phyloP scores from a whole-genome alignment of 441 rosid genomes.

The Macaranga tanarius region DNA sequence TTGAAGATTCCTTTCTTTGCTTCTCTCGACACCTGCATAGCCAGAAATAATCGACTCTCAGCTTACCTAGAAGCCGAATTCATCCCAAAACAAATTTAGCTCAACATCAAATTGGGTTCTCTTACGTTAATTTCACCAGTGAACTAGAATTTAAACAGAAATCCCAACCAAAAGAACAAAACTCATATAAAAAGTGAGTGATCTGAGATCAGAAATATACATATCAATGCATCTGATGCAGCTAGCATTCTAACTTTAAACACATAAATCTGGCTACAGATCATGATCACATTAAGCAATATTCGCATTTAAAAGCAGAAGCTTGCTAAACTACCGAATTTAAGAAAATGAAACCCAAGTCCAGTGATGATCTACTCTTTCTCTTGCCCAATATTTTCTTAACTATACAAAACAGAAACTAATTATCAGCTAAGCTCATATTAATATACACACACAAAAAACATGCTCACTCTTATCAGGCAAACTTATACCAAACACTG shows the following conservation, averaged over 20 bases:
- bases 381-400: not conserved
- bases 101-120: not conserved
- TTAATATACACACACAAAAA: not conserved
- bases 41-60: constrained; percentile 23
- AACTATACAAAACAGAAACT: not conserved
- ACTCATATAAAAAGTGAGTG: not conserved
- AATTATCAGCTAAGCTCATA: not conserved
- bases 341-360: not conserved
- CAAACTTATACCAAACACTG: not conserved
- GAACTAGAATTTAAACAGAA: constrained; percentile 4
- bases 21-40: constrained; percentile 91
- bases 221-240: not conserved
- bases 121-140: not conserved
- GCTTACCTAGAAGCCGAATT: constrained; percentile 10
- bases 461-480: not conserved
- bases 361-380: not conserved
- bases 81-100: constrained; percentile 7
- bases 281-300: not conserved
- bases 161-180: not conserved
- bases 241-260: not conserved
- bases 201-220: constrained; percentile 2
- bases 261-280: not conserved
- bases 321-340: not conserved
- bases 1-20: constrained; percentile 94
- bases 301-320: not conserved